Evolutionary conservation across 768 basidiomycete genomes (phyloP).

Genomic region (Pleurotus cornucopiae): DNA sequence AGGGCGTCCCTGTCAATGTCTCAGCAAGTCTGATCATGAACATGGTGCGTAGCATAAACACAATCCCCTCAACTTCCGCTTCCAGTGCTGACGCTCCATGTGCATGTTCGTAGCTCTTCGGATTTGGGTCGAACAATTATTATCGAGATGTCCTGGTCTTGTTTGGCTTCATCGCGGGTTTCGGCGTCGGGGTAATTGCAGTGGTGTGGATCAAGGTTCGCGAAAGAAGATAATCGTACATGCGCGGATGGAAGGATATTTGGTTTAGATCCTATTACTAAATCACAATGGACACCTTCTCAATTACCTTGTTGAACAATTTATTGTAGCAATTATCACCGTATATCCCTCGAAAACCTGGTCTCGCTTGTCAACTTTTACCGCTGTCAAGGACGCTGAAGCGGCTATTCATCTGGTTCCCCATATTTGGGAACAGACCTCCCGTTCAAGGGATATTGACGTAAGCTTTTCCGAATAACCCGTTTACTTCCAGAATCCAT

Average conservation of each 20-base stretch:
- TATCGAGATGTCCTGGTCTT: slow-evolving; percentile 87
- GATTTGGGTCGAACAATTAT: slow-evolving; percentile 77
- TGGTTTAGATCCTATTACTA: no score
- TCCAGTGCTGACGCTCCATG: not conserved
- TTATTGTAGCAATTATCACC: not conserved
- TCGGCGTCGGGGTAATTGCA: slow-evolving; percentile 65
- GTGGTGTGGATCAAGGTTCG: slow-evolving; percentile 76
- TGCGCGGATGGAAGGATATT: not conserved
- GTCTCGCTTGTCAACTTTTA: no score
- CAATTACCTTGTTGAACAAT: not conserved
- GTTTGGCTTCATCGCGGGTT: slow-evolving; percentile 83
- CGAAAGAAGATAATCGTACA: slow-evolving; percentile 55
- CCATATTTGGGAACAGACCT: no score
- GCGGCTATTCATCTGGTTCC: no score
- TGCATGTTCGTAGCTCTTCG: slow-evolving; percentile 59
- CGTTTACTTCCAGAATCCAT: no score
- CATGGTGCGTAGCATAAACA: slow-evolving; percentile 42
- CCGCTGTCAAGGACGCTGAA: no score
- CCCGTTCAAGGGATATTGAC: no score
- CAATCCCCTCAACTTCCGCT: not conserved
- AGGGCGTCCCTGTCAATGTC: slow-evolving; percentile 79
- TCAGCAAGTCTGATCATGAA: slow-evolving; percentile 86
- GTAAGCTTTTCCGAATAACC: no score
- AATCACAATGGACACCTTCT: no score
- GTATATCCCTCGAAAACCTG: no score